Base-by-base conservation (phyloP, 164 flowering plant species). In the Vitis rupestris region DNA sequence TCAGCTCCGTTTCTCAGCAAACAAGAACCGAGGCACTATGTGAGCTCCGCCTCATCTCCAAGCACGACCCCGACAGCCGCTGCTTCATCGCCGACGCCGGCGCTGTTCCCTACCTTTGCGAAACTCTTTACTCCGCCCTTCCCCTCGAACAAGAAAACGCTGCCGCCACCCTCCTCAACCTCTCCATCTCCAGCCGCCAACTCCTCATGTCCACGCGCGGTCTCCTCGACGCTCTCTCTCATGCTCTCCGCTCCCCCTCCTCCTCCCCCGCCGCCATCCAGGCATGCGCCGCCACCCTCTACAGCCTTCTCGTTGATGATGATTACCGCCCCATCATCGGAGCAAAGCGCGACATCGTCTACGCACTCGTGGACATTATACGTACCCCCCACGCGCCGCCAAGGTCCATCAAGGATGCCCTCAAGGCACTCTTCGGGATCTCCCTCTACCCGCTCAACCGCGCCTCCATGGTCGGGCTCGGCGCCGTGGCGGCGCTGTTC, bases 211-310 rank as follows among this genome's bases (percentile, higher is more conserved):
- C 94, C 67, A 83, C 97, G 7, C 90, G 74, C 58, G 93, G 93
- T 70, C 81, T 95, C 56, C 88, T 93, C 52, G 99, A 95, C 78
- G 88, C 97, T 6, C 55, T 95, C 48, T 85, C 97, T 59, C 91
- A 95, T 77, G 80, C 79, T 16, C 93, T 95, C 59, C 74, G 83
- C 23, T 11, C 78, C 61, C 12, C 81, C 44, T n/a, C 84, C 10
- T 66, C 90, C 16, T 72, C 85, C 48, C 57, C 81, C 7, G 64
- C 79, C 74, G 82, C 88, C 50, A 82, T 86, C 59, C 97, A 90
- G 59, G 82, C 90, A 30, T 82, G 85, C 67, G 90, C 95, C 57
- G 98, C 97, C 56, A 82, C 88, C 13, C 63, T 95, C 8, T 82
- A 85, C 77, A 90, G 94, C 78, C 81, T 95, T 29, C 84, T 93